phyloP scores from a whole-genome alignment of 768 basidiomycete species.

The Dacryopinax primogenitus region DNA sequence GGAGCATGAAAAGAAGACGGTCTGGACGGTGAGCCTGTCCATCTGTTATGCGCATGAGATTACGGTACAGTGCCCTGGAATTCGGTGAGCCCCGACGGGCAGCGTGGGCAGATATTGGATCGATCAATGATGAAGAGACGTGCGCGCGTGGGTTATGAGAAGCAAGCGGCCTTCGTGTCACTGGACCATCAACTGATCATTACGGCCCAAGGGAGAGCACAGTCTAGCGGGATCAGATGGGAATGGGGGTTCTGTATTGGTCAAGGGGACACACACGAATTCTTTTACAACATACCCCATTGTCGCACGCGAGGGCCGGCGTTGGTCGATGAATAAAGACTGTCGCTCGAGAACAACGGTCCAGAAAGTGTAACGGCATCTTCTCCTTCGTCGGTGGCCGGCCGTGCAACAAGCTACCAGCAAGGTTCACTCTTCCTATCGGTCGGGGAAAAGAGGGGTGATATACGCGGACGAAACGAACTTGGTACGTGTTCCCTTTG shows the following conservation, averaged over 20 bases:
- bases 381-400: not conserved
- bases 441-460: too few species aligned
- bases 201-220: not conserved
- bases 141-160: not conserved
- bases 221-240: constrained; percentile 7
- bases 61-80: not conserved
- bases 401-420: not conserved
- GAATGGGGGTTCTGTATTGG: constrained; percentile 7
- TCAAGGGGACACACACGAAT: not conserved
- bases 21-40: not conserved
- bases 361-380: not conserved
- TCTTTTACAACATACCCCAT: constrained; percentile 3
- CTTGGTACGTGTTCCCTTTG: too few species aligned
- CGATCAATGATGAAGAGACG: not conserved
- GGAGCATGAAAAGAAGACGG: not conserved
- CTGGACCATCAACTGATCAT: too few species aligned
- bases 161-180: too few species aligned
- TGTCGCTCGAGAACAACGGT: not conserved
- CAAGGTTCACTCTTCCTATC: too few species aligned
- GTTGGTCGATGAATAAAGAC: not conserved
- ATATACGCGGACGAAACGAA: too few species aligned
- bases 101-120: not conserved
- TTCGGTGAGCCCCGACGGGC: not conserved
- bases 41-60: constrained; percentile 7
- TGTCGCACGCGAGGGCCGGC: not conserved